Evolutionary conservation across 208 protist species (phyloP).

Genomic region (Crithidia brevicula): DNA sequence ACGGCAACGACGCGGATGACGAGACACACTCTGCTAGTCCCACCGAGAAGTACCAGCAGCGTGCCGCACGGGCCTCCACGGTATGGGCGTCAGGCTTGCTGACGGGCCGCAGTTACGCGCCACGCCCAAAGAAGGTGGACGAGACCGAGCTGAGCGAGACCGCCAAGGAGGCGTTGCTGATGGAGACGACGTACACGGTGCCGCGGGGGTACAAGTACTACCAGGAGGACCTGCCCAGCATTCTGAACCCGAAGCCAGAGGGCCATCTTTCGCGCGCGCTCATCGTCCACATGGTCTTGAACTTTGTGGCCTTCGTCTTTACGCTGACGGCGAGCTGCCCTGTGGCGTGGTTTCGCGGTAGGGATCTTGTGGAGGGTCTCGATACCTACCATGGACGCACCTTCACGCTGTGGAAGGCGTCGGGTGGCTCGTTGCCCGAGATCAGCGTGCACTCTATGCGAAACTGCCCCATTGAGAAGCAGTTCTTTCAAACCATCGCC

Average conservation of each 20-base stretch:
- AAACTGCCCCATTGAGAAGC: constrained; percentile 57
- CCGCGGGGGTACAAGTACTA: constrained; percentile 69
- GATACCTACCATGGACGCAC: constrained; percentile 46
- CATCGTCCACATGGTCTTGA: constrained; percentile 43
- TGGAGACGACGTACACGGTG: constrained; percentile 50
- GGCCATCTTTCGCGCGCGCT: constrained; percentile 31
- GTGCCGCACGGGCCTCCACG: constrained; percentile 26
- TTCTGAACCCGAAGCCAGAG: constrained; percentile 42
- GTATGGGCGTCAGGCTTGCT: constrained; percentile 65
- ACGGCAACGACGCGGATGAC: constrained; percentile 2
- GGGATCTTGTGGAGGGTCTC: constrained; percentile 31
- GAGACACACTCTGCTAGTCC: constrained; percentile 24
- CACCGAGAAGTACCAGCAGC: constrained; percentile 36
- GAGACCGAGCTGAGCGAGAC: constrained; percentile 43
- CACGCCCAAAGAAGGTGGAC: constrained; percentile 47
- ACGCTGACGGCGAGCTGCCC: constrained; percentile 48
- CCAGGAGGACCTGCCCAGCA: constrained; percentile 35
- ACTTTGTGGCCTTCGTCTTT: constrained; percentile 48
- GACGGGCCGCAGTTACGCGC: constrained; percentile 48
- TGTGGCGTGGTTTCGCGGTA: constrained; percentile 61
- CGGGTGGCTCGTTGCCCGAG: constrained; percentile 26
- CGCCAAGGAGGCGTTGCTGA: constrained; percentile 44
- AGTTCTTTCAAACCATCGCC: constrained; percentile 67
- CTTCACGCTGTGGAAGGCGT: constrained; percentile 49
- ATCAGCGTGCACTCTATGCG: constrained; percentile 28